Evolutionary conservation across 2,329 filamentous ascomycete genomes (phyloP).

Genomic region (Lasiodiplodia sp.): DNA sequence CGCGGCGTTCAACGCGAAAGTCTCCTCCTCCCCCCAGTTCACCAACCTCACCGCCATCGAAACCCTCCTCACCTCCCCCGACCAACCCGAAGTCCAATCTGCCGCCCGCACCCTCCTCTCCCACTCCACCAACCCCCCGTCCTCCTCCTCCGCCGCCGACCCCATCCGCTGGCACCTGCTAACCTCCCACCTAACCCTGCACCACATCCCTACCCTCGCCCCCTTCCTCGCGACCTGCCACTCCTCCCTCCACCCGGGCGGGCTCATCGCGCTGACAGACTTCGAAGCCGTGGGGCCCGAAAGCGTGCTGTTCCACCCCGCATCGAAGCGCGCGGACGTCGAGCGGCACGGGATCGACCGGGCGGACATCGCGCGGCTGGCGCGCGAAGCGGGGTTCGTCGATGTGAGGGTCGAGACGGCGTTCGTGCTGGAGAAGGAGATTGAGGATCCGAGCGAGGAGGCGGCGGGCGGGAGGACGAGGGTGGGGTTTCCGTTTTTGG

Average conservation of each 20-base stretch:
- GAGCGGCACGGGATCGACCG: constrained; percentile 61
- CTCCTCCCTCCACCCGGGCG: constrained; percentile 57
- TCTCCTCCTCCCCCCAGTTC: constrained; percentile 36
- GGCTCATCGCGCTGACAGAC: constrained; percentile 61
- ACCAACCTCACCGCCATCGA: constrained; percentile 57
- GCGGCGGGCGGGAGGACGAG: constrained; percentile 55
- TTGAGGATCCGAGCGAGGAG: constrained; percentile 46
- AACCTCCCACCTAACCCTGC: constrained; percentile 62
- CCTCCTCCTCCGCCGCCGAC: no score
- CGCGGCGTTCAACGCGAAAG: constrained; percentile 56
- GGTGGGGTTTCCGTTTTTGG: constrained; percentile 52
- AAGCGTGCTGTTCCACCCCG: constrained; percentile 61
- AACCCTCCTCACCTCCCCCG: constrained; percentile 57
- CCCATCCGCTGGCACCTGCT: constrained; percentile 56
- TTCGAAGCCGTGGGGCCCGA: constrained; percentile 64
- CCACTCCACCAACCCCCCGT: background rate
- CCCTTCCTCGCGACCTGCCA: constrained; percentile 55
- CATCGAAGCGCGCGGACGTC: constrained; percentile 60
- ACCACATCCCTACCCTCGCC: constrained; percentile 60
- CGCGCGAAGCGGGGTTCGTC: constrained; percentile 58
- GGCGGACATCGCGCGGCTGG: constrained; percentile 50
- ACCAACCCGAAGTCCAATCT: constrained; percentile 13
- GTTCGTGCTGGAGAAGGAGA: constrained; percentile 59
- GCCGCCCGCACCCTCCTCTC: constrained; percentile 46
- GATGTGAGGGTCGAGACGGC: constrained; percentile 57